These are phyloP conservation scores for Diddensiella transvaalensis DNA, from an alignment of 805 yeast species.

Conservation along the genomic window DNA sequence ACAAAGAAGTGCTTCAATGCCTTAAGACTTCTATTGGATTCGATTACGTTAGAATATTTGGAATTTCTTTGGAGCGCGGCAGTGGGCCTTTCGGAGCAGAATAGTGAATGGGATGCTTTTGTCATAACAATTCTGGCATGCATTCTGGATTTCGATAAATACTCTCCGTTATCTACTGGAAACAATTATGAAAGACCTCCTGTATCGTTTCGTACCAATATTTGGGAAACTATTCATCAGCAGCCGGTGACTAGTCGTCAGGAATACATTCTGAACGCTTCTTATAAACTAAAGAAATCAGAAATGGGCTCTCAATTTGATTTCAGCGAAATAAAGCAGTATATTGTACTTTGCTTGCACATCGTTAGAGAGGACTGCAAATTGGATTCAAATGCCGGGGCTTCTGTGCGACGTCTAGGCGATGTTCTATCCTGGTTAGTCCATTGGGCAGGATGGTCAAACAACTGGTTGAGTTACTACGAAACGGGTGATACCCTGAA, in stretches of 20 bases:
- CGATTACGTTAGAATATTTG: conserved; percentile 53
- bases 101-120: conserved; percentile 60
- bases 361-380: conserved; percentile 70
- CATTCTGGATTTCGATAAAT: conserved; percentile 9
- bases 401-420: conserved; percentile 43
- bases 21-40: conserved; percentile 53
- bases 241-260: neutral
- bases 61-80: conserved; percentile 64
- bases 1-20: conserved; percentile 47
- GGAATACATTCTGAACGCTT: neutral
- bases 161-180: neutral
- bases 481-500: conserved; percentile 2
- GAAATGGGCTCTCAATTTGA: conserved; percentile 25
- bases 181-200: neutral
- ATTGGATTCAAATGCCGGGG: conserved; percentile 47
- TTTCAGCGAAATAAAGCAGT: conserved; percentile 37
- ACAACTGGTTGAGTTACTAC: conserved; percentile 56
- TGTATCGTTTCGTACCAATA: neutral
- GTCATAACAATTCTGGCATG: conserved; percentile 34
- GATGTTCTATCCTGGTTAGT: conserved; percentile 57
- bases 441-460: conserved; percentile 70
- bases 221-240: neutral
- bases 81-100: conserved; percentile 38
- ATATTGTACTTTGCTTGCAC: conserved; percentile 68
- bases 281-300: conserved; percentile 2